phyloP scores from a whole-genome alignment of 148 eudicot species.

The Rhododendron vialii region DNA sequence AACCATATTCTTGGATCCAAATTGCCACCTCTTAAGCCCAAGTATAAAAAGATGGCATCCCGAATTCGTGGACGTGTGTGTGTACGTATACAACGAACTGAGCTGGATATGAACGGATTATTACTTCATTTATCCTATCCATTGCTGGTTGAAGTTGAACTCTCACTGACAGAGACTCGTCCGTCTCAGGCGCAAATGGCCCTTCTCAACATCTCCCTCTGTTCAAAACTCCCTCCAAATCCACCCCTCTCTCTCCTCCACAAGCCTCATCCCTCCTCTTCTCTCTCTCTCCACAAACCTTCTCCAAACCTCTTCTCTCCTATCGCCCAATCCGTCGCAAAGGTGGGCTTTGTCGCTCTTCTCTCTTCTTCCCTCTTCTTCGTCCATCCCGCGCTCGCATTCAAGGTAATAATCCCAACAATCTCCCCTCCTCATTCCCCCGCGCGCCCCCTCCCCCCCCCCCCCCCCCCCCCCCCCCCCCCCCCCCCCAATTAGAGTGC shows the following conservation, averaged over 20 bases:
- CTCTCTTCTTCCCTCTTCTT: conserved; percentile 69
- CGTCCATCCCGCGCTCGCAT: conserved; percentile 80
- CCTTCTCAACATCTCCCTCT: conserved; percentile 35
- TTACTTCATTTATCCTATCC: background rate
- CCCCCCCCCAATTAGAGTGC: background rate
- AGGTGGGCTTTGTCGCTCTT: conserved; percentile 55
- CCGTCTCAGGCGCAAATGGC: conserved; percentile 37
- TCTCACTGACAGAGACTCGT: background rate
- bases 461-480: no score
- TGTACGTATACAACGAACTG: background rate
- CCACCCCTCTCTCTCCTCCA: conserved; percentile 2
- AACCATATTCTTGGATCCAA: no score
- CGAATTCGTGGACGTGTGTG: no score
- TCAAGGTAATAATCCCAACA: conserved; percentile 41
- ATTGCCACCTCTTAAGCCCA: no score
- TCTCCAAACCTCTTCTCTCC: conserved; percentile 8
- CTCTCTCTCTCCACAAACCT: conserved; percentile 6
- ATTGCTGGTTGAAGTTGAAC: background rate
- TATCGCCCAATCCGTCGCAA: conserved; percentile 38
- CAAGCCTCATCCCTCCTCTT: conserved; percentile 1
- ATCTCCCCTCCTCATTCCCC: background rate
- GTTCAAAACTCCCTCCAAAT: conserved; percentile 35
- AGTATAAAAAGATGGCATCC: no score
- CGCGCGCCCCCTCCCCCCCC: no score
- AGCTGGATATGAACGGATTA: background rate